Base-by-base conservation (phyloP, 192 early-diverging fungal species). In the Coemansia sp. region DNA sequence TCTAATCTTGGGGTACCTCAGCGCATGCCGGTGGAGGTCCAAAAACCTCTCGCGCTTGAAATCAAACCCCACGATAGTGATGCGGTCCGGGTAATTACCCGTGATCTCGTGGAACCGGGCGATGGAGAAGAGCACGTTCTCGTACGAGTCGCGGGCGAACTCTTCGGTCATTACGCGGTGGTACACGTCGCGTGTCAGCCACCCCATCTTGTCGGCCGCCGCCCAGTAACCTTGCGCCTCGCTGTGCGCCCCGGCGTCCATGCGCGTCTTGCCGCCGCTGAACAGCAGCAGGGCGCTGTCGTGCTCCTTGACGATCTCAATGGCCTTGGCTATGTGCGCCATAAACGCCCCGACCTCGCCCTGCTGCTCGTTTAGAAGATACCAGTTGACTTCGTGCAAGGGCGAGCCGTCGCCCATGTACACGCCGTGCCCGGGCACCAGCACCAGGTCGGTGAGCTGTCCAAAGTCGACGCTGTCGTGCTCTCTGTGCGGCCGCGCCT, bases 181-280 rank as follows among this genome's bases (percentile, higher is more conserved):
- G 23, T 70, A 70, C 12, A 76, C 63, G 19, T 65, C 61, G 24
- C 50, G 52, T 12, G 65, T 64, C 37, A 78, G 64, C 80, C 73
- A 78, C 22, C 62, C 61, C 67, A 73, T 73, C 22, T 55, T 59
- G 18, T 81, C 73, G 5, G 80, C 80, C 9, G 73, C 69, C 25
- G 62, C 42, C 80, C 80, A 81, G 62, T 81, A 81, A 0, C 80
- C 72, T 61, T 71, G 67, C 4, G 74, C 73, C 71, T 81, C 80
- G 62, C 71, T 81, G 23, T 66, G 58, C 41, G 57, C 59, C 6
- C 69, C 73, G 2, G 73, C 80, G 23, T 60, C 56, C 24, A 71
- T 13, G 9, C 72, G 55, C 15, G 74, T 81, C 60, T 71, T 70
- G 43, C 74, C 70, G 15, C 80, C 80, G 51, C 73, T 78, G 45